These are phyloP conservation scores for Phtheirospermum japonicum DNA, from an alignment of 257 asterid species.

Conservation along the genomic window DNA sequence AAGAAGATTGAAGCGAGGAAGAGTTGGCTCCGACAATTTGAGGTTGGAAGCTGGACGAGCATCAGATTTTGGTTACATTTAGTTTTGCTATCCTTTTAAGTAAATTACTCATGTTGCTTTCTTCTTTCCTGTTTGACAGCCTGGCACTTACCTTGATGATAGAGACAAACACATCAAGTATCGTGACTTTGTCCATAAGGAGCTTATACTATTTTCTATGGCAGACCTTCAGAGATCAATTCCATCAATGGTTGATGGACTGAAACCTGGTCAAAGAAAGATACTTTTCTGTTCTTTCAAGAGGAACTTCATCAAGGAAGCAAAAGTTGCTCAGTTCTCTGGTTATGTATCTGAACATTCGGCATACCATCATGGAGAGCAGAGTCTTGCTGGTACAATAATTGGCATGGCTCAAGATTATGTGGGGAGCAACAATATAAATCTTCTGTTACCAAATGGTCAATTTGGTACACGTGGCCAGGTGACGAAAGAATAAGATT, in stretches of 20 bases:
- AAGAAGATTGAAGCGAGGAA: slow-evolving; percentile 95
- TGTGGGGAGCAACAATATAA: slow-evolving; percentile 92
- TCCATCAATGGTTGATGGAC: slow-evolving; percentile 97
- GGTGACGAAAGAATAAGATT: slow-evolving; percentile 39
- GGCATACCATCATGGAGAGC: slow-evolving; percentile 98
- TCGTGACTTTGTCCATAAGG: slow-evolving; percentile 92
- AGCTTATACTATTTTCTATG: slow-evolving; percentile 82
- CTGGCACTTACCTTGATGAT: slow-evolving; percentile 90
- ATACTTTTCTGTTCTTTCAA: slow-evolving; percentile 89
- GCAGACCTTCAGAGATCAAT: slow-evolving; percentile 98
- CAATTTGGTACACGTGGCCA: slow-evolving; percentile 93
- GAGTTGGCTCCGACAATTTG: slow-evolving; percentile 90
- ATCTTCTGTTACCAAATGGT: slow-evolving; percentile 88
- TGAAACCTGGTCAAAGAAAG: slow-evolving; percentile 98
- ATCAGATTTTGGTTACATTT: neutral
- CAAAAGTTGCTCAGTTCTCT: slow-evolving; percentile 88
- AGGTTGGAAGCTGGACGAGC: slow-evolving; percentile 43
- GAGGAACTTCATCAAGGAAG: slow-evolving; percentile 82
- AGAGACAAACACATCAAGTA: slow-evolving; percentile 59
- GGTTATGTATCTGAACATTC: slow-evolving; percentile 99
- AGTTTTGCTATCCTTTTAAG: neutral
- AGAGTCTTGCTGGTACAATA: slow-evolving; percentile 87
- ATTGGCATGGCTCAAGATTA: slow-evolving; percentile 97
- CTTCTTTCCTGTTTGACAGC: slow-evolving; percentile 46
- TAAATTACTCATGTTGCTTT: neutral